Base-by-base conservation (phyloP, 441 rosid genomes). In the Gossypium aridum region DNA sequence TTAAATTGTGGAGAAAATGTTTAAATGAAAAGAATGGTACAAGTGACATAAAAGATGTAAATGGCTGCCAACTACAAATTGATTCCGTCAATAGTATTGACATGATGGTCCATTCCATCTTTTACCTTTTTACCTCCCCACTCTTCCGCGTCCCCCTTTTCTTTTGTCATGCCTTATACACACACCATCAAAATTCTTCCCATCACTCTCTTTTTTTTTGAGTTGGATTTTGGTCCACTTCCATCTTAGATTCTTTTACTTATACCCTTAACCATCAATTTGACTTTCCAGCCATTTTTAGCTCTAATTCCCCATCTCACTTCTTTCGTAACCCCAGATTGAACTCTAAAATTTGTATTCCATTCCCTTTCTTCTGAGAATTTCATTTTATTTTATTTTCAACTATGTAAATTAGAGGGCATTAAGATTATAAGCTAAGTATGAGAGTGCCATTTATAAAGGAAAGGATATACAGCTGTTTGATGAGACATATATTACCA, bases 111-210 rank as follows among this genome's bases (percentile, higher is more conserved):
- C 73, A 19, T 4, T 65, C 70, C 6, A 20, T 37, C 54, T 17
- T 9, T 47, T 17, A 2, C 17, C 22, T 14, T 22, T 66, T 45
- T 54, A 22, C 20, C 71, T 12, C 56, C 37, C 34, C 60, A 69
- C 61, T 69, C 45, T 53, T 69, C 71, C 61, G 60, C 60, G 72
- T 69, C 45, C 37, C 55, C n/a, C 56, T 66, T 22, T 66, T 67
- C 9, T 16, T 17, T 6, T 54, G 0, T 3, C 1, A 16, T 34
- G 49, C 49, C 5, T 28, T n/a, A 9, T 17, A 17, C 31, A 6
- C 43, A 25, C 7, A 13, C 19, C 43, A 14, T 28, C 20, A 37
- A 62, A 63, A 31, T 63, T 19, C 7, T n/a, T 49, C 20, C 66
- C 67, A 63, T 28, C 22, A 63, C 17, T 28, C 47, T 31, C 47